These are phyloP conservation scores for Acer negundo DNA, from an alignment of 345 rosid genomes.

Conservation along the genomic window DNA sequence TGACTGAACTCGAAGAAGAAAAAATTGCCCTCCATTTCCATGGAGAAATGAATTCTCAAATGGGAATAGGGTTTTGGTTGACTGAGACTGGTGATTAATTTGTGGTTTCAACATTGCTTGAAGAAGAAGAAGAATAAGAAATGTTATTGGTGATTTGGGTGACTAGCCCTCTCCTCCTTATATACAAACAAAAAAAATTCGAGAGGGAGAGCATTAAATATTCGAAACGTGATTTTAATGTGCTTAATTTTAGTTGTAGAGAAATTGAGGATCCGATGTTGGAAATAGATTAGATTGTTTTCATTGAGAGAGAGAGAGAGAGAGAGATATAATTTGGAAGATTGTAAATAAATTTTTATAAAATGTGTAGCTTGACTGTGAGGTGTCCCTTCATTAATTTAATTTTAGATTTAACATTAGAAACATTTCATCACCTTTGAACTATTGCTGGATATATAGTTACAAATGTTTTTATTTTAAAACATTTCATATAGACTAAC, in stretches of 20 bases:
- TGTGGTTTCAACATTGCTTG: conserved; percentile 42
- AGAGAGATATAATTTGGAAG: neutral
- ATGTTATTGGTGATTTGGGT: neutral
- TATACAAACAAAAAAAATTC: neutral
- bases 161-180: neutral
- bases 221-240: neutral
- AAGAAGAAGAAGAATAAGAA: neutral
- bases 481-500: no score
- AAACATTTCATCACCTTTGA: no score
- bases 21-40: conserved; percentile 23
- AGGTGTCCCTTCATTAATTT: no score
- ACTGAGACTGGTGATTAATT: conserved; percentile 14
- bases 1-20: neutral
- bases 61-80: conserved; percentile 18
- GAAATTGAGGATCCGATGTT: neutral
- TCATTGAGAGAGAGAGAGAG: neutral
- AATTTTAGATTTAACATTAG: no score
- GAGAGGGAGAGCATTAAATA: neutral
- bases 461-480: no score
- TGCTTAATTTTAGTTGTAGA: neutral
- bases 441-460: no score
- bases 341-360: no score
- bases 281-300: neutral
- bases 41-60: conserved; percentile 34
- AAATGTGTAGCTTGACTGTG: no score